Percentiles rank a stretch among this genome's conserved stretches.
These are phyloP conservation scores for Tuber melanosporum DNA, from an alignment of 495 filamentous ascomycete species.

Conservation along the genomic window DNA sequence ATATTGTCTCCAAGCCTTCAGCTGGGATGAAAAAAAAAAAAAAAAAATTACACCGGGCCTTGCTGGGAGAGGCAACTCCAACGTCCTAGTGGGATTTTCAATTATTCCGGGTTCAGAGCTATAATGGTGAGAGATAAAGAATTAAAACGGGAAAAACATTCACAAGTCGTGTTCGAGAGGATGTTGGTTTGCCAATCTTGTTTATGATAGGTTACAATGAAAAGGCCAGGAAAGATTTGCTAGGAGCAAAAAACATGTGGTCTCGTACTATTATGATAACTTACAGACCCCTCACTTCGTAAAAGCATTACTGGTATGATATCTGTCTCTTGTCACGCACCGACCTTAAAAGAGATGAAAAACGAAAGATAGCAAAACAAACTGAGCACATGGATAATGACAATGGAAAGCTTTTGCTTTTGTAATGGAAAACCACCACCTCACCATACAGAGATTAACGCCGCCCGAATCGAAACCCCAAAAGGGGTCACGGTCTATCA, in stretches of 20 bases:
- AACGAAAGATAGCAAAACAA: conserved; percentile 4
- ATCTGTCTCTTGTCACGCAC: neutral
- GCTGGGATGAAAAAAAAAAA: neutral
- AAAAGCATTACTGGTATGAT: neutral
- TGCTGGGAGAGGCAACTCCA: neutral
- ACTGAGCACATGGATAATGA: neutral
- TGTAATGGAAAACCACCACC: neutral
- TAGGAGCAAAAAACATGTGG: neutral
- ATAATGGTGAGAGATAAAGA: neutral
- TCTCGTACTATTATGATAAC: neutral
- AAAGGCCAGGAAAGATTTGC: neutral
- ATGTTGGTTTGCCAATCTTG: neutral
- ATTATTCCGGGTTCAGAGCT: neutral
- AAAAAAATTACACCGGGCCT: neutral
- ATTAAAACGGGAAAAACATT: neutral
- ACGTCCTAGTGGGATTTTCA: neutral
- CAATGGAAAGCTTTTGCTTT: conserved; percentile 2
- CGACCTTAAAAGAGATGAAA: neutral
- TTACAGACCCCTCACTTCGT: neutral
- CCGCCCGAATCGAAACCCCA: neutral
- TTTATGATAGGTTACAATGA: neutral
- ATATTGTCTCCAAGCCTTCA: neutral
- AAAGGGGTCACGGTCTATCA: neutral
- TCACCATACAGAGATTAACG: neutral
- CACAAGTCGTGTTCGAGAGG: neutral